Evolutionary conservation across 1,284 basidiomycete species (phyloP).

Genomic region (Mrakiaceae sp.): DNA sequence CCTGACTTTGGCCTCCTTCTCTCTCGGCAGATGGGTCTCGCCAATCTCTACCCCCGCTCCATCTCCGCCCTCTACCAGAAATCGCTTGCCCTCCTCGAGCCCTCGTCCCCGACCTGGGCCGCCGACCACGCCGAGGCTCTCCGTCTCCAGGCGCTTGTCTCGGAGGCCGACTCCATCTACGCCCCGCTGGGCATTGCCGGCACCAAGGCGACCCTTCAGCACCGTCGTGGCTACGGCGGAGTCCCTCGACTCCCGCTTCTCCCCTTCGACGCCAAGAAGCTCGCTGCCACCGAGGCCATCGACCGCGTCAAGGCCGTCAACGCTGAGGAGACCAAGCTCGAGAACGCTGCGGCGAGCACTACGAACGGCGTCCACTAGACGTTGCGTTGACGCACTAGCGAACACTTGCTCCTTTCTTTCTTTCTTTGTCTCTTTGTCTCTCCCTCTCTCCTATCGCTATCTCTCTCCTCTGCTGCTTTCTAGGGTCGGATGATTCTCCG

Average conservation of each 20-base stretch:
- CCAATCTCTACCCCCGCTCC: slow-evolving; percentile 40
- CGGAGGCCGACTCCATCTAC: slow-evolving; percentile 67
- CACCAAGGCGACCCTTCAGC: slow-evolving; percentile 65
- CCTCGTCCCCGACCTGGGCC: slow-evolving; percentile 36
- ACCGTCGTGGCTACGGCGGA: slow-evolving; percentile 60
- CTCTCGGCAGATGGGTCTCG: slow-evolving; percentile 46
- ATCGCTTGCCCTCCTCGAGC: slow-evolving; percentile 41
- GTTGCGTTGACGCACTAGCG: not conserved
- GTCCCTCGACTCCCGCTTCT: slow-evolving; percentile 61
- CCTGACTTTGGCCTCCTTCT: slow-evolving; percentile 17
- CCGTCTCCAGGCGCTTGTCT: slow-evolving; percentile 62
- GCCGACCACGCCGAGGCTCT: slow-evolving; percentile 58
- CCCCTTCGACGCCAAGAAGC: slow-evolving; percentile 46
- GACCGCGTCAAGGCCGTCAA: slow-evolving; percentile 56
- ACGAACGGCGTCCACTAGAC: not conserved
- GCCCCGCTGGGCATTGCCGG: slow-evolving; percentile 65
- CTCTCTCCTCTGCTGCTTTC: too few species aligned
- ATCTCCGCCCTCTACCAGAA: slow-evolving; percentile 53
- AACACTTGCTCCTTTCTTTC: not conserved
- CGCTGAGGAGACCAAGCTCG: slow-evolving; percentile 50
- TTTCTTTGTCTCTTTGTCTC: not conserved
- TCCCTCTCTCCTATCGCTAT: too few species aligned
- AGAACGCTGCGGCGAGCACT: too few species aligned
- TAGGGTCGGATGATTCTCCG: too few species aligned
- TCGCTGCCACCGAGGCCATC: slow-evolving; percentile 54